Conservation (phyloP, 768 basidiomycete genomes). For the Dioszegia crocea region DNA sequence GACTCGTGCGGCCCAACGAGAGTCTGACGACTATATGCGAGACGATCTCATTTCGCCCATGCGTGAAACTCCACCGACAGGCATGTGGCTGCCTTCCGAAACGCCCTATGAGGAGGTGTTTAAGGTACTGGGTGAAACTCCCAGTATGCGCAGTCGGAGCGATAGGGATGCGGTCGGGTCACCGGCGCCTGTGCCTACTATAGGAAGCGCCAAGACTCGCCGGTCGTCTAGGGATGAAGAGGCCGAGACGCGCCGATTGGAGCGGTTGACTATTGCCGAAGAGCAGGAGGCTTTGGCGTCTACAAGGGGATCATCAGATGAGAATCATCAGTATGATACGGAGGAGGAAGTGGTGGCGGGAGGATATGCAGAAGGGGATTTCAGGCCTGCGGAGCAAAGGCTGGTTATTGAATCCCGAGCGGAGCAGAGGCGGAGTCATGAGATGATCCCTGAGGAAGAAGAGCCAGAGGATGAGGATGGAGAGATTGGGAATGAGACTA, state of each 20-base stretch:
- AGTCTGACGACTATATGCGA: conserved; percentile 6
- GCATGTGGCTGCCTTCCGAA: conserved; percentile 24
- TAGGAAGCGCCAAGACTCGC: neutral
- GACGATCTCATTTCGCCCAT: neutral
- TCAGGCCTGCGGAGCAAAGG: neutral
- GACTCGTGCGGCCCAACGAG: conserved; percentile 22
- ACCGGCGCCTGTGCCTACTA: conserved; percentile 5
- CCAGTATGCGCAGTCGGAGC: conserved; percentile 8
- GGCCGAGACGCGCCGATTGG: neutral
- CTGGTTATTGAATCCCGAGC: neutral
- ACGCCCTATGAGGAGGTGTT: conserved; percentile 32
- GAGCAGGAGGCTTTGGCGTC: conserved; percentile 8
- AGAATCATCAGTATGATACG: conserved; percentile 1
- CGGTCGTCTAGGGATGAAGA: neutral
- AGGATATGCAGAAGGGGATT: neutral
- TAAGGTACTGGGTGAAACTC: conserved; percentile 20
- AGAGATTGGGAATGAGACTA: conserved; percentile 17
- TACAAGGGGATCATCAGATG: neutral
- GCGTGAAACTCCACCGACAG: conserved; percentile 15
- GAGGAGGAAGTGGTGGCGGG: neutral
- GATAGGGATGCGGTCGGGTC: neutral
- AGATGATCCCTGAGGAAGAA: conserved; percentile 2
- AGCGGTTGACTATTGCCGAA: conserved; percentile 8
- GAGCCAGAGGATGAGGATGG: conserved; percentile 9
- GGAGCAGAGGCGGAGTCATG: neutral